Evolutionary conservation across 2,329 filamentous ascomycete species (phyloP).

Genomic region (Fusarium circinatum): DNA sequence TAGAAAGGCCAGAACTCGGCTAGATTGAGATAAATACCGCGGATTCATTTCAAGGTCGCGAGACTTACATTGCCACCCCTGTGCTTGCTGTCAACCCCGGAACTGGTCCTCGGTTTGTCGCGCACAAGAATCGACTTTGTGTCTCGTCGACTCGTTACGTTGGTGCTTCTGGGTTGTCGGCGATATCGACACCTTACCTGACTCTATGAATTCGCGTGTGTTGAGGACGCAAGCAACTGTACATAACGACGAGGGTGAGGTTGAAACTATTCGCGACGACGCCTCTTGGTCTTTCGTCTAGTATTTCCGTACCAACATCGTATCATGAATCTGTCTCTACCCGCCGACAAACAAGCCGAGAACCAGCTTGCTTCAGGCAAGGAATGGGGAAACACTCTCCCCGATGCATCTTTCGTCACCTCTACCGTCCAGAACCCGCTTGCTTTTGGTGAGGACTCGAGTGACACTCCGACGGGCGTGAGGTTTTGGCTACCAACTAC

Average conservation of each 20-base stretch:
- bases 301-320: background rate
- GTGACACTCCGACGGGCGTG: background rate
- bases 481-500: background rate
- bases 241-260: background rate
- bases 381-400: background rate
- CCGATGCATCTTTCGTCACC: background rate
- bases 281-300: background rate
- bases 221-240: background rate
- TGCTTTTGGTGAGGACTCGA: background rate
- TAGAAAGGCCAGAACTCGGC: background rate
- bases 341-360: background rate
- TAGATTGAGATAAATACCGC: background rate
- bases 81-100: background rate
- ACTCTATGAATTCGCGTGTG: background rate
- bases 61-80: background rate
- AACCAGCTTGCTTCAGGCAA: background rate
- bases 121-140: background rate
- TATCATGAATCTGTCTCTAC: background rate
- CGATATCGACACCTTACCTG: background rate
- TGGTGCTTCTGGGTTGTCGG: background rate
- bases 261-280: background rate
- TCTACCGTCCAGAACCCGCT: background rate
- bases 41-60: background rate
- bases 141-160: background rate
- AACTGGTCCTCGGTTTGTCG: background rate